These are phyloP conservation scores for Exophiala dermatitidis DNA, from an alignment of 2,329 filamentous ascomycete species.

Conservation along the genomic window DNA sequence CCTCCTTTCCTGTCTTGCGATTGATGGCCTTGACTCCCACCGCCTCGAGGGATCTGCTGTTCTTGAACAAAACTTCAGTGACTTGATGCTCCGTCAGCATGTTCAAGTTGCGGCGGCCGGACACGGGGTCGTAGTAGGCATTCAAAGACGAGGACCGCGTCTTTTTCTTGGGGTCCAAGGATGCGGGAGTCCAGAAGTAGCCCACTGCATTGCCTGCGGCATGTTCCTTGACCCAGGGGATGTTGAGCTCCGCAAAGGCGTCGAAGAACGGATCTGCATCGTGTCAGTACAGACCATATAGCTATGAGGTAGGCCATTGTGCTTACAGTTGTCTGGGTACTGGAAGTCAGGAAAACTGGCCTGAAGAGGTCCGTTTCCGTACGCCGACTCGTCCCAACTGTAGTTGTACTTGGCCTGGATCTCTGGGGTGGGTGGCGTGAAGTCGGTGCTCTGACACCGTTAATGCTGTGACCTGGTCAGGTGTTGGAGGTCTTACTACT, in stretches of 20 bases:
- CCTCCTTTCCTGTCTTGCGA: background rate
- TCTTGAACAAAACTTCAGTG: slow-evolving; percentile 29
- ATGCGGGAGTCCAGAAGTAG: slow-evolving; percentile 34
- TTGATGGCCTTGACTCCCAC: slow-evolving; percentile 14
- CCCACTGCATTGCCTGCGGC: slow-evolving; percentile 34
- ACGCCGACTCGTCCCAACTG: slow-evolving; percentile 34
- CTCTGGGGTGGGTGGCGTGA: slow-evolving; percentile 35
- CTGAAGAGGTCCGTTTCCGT: slow-evolving; percentile 45
- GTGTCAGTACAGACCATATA: background rate
- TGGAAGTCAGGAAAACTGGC: slow-evolving; percentile 39
- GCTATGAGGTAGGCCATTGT: background rate
- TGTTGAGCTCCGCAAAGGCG: slow-evolving; percentile 34
- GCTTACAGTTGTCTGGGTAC: slow-evolving; percentile 17
- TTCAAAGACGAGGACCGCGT: slow-evolving; percentile 36
- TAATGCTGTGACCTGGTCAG: background rate
- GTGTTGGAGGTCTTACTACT: background rate
- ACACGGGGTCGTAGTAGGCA: slow-evolving; percentile 35
- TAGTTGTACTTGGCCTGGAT: slow-evolving; percentile 34
- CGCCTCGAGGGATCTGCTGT: slow-evolving; percentile 4
- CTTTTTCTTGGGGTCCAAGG: slow-evolving; percentile 32
- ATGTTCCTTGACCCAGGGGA: slow-evolving; percentile 35
- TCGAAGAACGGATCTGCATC: slow-evolving; percentile 30
- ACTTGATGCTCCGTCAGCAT: slow-evolving; percentile 31
- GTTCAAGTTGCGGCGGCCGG: slow-evolving; percentile 32
- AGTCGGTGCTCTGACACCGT: slow-evolving; percentile 30